phyloP scores from a whole-genome alignment of 2,329 filamentous ascomycete genomes.

The Knoxdaviesia capensis region DNA sequence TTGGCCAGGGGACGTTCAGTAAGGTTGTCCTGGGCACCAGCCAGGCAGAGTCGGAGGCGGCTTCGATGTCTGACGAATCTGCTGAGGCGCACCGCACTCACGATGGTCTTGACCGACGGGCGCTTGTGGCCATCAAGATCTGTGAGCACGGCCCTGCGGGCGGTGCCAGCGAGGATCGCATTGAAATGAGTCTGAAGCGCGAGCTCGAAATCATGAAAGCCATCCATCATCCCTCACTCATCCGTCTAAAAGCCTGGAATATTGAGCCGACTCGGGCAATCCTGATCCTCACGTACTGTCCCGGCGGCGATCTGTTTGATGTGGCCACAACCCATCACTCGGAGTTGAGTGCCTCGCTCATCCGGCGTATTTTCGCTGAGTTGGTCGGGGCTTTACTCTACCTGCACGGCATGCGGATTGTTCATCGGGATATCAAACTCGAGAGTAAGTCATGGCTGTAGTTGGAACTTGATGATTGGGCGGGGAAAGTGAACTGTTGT shows the following conservation, averaged over 20 bases:
- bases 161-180: slow-evolving; percentile 77
- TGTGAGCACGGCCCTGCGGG: slow-evolving; percentile 89
- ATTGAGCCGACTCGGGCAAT: slow-evolving; percentile 67
- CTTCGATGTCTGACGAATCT: slow-evolving; percentile 13
- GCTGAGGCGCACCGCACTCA: slow-evolving; percentile 9
- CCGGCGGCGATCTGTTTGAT: slow-evolving; percentile 88
- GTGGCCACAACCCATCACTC: slow-evolving; percentile 57
- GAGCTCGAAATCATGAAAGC: slow-evolving; percentile 87
- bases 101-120: slow-evolving; percentile 38
- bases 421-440: slow-evolving; percentile 93
- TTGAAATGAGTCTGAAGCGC: slow-evolving; percentile 83
- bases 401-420: slow-evolving; percentile 67
- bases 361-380: slow-evolving; percentile 79
- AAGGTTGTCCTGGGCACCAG: slow-evolving; percentile 82
- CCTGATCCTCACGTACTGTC: slow-evolving; percentile 76
- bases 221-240: slow-evolving; percentile 73
- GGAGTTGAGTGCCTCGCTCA: slow-evolving; percentile 44
- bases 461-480: no score
- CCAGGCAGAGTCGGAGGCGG: slow-evolving; percentile 30
- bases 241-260: slow-evolving; percentile 81
- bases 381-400: slow-evolving; percentile 71
- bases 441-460: slow-evolving; percentile 43
- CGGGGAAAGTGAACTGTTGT: no score
- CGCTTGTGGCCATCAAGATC: slow-evolving; percentile 83
- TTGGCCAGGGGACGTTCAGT: slow-evolving; percentile 91